A percentile compares a stretch with the other conserved stretches of the same genome.
Conservation (phyloP, 805 yeast species). For the Candida michaelii region DNA sequence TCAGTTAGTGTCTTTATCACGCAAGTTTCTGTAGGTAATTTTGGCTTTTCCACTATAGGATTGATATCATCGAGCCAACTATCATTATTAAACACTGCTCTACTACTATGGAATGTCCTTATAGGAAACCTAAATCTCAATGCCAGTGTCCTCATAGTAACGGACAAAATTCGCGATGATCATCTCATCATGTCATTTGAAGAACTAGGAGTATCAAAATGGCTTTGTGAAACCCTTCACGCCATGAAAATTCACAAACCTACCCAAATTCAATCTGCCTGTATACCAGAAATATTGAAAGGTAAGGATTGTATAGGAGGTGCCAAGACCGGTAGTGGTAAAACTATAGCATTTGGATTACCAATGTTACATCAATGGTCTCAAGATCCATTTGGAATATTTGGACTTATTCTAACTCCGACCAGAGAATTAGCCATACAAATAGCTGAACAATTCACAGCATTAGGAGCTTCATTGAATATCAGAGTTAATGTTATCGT, state of each 20-base stretch:
- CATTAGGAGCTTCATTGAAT: slow-evolving; percentile 87
- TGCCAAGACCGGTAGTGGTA: slow-evolving; percentile 97
- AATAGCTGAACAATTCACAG: slow-evolving; percentile 94
- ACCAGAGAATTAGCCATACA: slow-evolving; percentile 93
- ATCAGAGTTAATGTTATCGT: slow-evolving; percentile 80
- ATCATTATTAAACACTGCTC: slow-evolving; percentile 7
- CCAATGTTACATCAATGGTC: slow-evolving; percentile 96
- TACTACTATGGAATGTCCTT: not conserved
- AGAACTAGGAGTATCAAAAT: slow-evolving; percentile 73
- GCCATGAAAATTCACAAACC: slow-evolving; percentile 85
- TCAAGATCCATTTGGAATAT: slow-evolving; percentile 90
- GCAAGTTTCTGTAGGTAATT: slow-evolving; percentile 8
- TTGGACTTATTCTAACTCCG: slow-evolving; percentile 86
- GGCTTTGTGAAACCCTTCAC: slow-evolving; percentile 79
- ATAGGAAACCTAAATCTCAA: not conserved
- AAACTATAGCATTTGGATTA: slow-evolving; percentile 96
- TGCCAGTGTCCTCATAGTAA: too few species aligned
- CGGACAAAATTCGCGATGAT: slow-evolving; percentile 3
- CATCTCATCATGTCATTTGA: slow-evolving; percentile 43
- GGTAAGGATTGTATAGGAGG: slow-evolving; percentile 97
- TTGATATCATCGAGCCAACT: slow-evolving; percentile 15
- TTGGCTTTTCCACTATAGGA: slow-evolving; percentile 5
- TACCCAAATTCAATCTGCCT: slow-evolving; percentile 80
- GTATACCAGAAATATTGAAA: slow-evolving; percentile 80
- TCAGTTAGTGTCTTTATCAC: not conserved